phyloP scores from a whole-genome alignment of 192 early-diverging fungal genomes.

The Podila epicladia region DNA sequence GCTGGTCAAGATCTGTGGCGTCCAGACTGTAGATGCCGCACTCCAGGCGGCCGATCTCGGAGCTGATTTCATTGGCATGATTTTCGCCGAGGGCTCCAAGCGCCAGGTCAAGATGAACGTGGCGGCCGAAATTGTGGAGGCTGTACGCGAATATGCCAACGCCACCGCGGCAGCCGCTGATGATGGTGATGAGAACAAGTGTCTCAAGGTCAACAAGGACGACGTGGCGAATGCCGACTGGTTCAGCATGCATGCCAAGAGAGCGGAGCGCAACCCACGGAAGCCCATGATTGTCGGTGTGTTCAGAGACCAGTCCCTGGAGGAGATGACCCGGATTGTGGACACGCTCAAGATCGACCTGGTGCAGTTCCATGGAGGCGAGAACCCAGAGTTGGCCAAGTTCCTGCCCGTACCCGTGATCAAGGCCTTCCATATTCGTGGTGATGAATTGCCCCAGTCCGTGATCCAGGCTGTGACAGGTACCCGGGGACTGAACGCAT shows the following conservation, averaged over 20 bases:
- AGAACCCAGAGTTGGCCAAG: constrained; percentile 68
- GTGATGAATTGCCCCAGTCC: constrained; percentile 57
- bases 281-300: constrained; percentile 93
- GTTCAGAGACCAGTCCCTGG: constrained; percentile 86
- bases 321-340: constrained; percentile 76
- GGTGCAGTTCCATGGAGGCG: constrained; percentile 93
- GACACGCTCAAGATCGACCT: constrained; percentile 80
- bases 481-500: constrained; percentile 58
- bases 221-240: constrained; percentile 50
- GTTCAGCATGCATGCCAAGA: constrained; percentile 58
- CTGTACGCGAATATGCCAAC: constrained; percentile 60
- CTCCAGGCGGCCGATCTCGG: constrained; percentile 76
- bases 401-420: constrained; percentile 86
- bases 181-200: neutral
- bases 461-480: constrained; percentile 57
- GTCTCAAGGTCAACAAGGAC: neutral
- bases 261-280: constrained; percentile 53
- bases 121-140: constrained; percentile 78
- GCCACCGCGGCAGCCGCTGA: constrained; percentile 26
- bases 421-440: constrained; percentile 86
- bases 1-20: constrained; percentile 94
- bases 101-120: constrained; percentile 74
- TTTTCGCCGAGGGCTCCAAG: constrained; percentile 85
- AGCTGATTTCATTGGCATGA: constrained; percentile 94
- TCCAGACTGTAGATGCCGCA: constrained; percentile 85